Evolutionary conservation across 164 flowering plant genomes (phyloP), one percentile per base, ranked within the genome.

Genomic region (Cinnamomum chago): DNA sequence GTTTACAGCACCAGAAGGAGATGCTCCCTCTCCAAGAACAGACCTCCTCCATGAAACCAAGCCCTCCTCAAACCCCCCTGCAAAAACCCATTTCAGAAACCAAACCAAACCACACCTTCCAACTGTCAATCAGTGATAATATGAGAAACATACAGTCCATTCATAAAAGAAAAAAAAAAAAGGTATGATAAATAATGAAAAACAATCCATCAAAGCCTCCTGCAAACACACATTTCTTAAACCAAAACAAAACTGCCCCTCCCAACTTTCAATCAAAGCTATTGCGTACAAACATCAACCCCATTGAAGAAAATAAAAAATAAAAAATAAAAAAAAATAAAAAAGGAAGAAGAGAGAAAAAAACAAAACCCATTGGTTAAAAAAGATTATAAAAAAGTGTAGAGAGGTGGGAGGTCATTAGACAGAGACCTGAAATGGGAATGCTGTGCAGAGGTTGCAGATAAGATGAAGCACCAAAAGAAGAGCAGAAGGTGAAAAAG

Each of bases 31-130:
- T 18, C 25, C 80, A 55, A 74, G 27, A 74, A 78, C 76, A 78
- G 81, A 75, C 75, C 80, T 82, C 76, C 65, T 75, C 58, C 67
- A 75, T 75, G 72, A 58, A 25, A 72, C 58, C 25, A 65, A 66
- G 51, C 66, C 66, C 15, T 58, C 71, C 14, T 51, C 77, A 17
- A 17, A 73, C 3, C n/a, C 62, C 52, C 58, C 79, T 80, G 71
- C 30, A 65, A 28, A 35, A 62, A 1, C 65, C 62, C 66, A 52
- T 27, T 70, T 69, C 18, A 3, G 2, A 66, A 67, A 67, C 9
- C 50, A 17, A 62, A 62, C 67, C 47, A 58, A 35, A 30, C 50
- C 24, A 65, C 50, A 13, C 14, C 15, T 62, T 7, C 52, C 55
- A 68, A 18, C 25, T n/a, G 7, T 24, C 15, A 65, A 65, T 14